These are phyloP conservation scores for Forsythia suspensa DNA, from an alignment of 257 asterid species.

Conservation along the genomic window DNA sequence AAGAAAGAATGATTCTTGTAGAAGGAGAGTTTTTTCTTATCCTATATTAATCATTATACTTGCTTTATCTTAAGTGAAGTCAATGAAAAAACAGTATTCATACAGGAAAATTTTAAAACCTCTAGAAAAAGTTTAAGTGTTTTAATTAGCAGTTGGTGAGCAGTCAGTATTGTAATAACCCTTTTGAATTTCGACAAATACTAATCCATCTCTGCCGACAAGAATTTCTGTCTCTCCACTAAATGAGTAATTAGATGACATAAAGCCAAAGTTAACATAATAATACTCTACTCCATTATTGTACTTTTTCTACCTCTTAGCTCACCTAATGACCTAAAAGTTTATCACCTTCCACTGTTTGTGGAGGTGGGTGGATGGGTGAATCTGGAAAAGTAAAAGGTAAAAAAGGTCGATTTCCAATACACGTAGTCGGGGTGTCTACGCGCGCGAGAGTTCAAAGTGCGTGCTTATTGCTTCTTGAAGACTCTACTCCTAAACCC, in stretches of 20 bases:
- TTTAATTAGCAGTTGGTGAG: constrained; percentile 65
- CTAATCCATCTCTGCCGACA: constrained; percentile 72
- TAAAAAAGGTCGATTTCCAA: not conserved
- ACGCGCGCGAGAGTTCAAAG: not conserved
- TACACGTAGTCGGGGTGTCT: not conserved
- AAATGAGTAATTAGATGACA: constrained; percentile 51
- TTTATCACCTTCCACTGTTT: constrained; percentile 36
- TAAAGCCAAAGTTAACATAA: constrained; percentile 36
- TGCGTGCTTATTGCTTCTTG: not conserved
- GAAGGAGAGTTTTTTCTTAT: constrained; percentile 19
- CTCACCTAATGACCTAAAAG: constrained; percentile 40
- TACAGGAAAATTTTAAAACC: constrained; percentile 23
- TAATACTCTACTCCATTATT: constrained; percentile 36
- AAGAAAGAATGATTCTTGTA: constrained; percentile 46
- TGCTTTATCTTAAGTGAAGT: constrained; percentile 24
- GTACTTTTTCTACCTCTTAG: constrained; percentile 30
- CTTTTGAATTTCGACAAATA: constrained; percentile 25
- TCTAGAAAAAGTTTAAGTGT: constrained; percentile 2
- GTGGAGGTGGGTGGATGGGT: constrained; percentile 32
- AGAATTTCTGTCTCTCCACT: constrained; percentile 72
- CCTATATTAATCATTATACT: constrained; percentile 52
- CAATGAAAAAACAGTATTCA: constrained; percentile 30
- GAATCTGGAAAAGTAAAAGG: constrained; percentile 16
- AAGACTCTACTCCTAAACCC: not conserved
- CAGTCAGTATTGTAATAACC: constrained; percentile 48